Conservation (phyloP, 257 asterid species). For the Primulina huaijiensis region DNA sequence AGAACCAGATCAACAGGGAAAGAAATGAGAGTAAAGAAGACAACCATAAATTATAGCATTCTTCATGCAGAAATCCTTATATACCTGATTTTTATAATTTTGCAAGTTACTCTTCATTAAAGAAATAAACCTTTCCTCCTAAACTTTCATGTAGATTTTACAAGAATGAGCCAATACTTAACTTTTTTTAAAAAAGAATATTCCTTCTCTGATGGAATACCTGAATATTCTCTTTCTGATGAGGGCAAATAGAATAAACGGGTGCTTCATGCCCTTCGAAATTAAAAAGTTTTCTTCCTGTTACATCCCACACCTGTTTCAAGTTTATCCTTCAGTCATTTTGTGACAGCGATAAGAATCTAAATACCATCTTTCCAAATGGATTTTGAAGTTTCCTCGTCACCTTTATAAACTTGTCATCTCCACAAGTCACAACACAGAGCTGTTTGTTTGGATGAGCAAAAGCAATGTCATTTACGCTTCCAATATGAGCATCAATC, state of each 20-base stretch:
- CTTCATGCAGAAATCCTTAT: too few species aligned
- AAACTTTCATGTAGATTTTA: too few species aligned
- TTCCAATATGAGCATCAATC: slow-evolving; percentile 95
- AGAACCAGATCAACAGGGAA: too few species aligned
- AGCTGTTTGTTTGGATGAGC: slow-evolving; percentile 93
- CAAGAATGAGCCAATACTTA: too few species aligned
- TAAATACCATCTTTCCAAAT: slow-evolving; percentile 14
- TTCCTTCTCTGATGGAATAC: slow-evolving; percentile 32
- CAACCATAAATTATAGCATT: too few species aligned
- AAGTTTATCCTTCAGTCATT: slow-evolving; percentile 36
- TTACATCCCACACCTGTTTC: slow-evolving; percentile 95
- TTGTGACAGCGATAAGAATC: slow-evolving; percentile 3
- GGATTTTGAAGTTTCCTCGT: slow-evolving; percentile 13
- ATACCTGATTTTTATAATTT: too few species aligned
- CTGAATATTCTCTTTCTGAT: slow-evolving; percentile 95
- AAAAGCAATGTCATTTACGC: slow-evolving; percentile 89
- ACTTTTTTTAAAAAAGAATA: slow-evolving; percentile 4
- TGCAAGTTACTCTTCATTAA: too few species aligned
- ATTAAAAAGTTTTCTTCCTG: slow-evolving; percentile 74
- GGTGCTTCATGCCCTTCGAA: slow-evolving; percentile 99
- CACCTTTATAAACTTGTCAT: slow-evolving; percentile 90
- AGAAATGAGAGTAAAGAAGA: too few species aligned
- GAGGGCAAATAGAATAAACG: slow-evolving; percentile 93
- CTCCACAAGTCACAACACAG: slow-evolving; percentile 93
- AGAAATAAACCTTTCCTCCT: too few species aligned